phyloP scores from a whole-genome alignment of 2,329 filamentous ascomycete species.

The Aureobasidium sp. region DNA sequence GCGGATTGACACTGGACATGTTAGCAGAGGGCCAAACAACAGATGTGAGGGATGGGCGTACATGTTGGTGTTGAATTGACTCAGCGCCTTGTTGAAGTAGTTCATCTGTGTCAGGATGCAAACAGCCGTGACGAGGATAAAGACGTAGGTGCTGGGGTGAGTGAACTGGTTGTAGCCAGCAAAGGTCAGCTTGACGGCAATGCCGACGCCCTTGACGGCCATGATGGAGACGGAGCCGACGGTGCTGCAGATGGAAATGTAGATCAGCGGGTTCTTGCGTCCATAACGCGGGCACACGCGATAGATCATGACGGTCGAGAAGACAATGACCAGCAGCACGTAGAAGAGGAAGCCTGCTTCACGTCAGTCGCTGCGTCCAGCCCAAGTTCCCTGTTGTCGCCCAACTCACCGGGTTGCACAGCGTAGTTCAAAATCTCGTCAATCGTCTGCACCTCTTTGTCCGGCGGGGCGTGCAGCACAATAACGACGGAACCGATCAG shows the following conservation, averaged over 20 bases:
- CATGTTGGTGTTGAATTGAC: slow-evolving; percentile 96
- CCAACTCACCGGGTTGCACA: slow-evolving; percentile 66
- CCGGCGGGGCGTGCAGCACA: slow-evolving; percentile 90
- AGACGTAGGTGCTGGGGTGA: slow-evolving; percentile 93
- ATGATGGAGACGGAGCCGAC: slow-evolving; percentile 97
- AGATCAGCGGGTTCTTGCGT: slow-evolving; percentile 92
- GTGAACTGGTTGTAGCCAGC: slow-evolving; percentile 90
- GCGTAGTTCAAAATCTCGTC: slow-evolving; percentile 88
- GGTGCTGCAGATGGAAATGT: slow-evolving; percentile 94
- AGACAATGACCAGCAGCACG: slow-evolving; percentile 67
- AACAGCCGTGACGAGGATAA: slow-evolving; percentile 82
- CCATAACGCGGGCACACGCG: slow-evolving; percentile 80
- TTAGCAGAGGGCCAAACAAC: neutral
- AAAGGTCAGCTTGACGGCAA: slow-evolving; percentile 91
- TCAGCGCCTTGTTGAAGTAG: slow-evolving; percentile 98
- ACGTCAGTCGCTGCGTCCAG: slow-evolving; percentile 1
- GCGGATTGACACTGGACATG: slow-evolving; percentile 67
- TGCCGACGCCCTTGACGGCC: slow-evolving; percentile 97
- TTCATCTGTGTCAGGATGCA: slow-evolving; percentile 99
- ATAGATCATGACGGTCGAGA: slow-evolving; percentile 94
- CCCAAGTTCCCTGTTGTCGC: slow-evolving; percentile 1
- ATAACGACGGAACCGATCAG: slow-evolving; percentile 95
- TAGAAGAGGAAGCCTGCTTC: slow-evolving; percentile 77
- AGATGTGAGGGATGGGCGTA: slow-evolving; percentile 40
- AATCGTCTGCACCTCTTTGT: slow-evolving; percentile 82